Evolutionary conservation across 2,329 filamentous ascomycete species (phyloP).

Genomic region (Fusarium transvaalense): DNA sequence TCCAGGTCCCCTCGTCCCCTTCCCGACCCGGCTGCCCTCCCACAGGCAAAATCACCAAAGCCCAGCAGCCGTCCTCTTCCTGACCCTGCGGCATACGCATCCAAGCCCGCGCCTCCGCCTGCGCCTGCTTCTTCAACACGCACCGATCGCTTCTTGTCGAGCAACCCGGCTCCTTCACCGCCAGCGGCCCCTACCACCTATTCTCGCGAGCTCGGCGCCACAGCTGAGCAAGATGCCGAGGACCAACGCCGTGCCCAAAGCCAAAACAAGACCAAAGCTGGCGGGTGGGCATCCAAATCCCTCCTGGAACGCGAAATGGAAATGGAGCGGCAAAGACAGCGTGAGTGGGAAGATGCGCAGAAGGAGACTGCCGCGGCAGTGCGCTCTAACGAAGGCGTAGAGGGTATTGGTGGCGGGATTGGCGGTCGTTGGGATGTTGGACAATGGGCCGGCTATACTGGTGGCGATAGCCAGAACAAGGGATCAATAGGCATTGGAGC

Average conservation of each 20-base stretch:
- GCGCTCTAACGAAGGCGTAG: constrained; percentile 64
- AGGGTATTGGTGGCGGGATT: constrained; percentile 75
- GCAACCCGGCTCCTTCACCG: constrained; percentile 63
- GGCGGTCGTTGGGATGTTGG: constrained; percentile 80
- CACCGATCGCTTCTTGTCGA: constrained; percentile 69
- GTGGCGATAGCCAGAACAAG: constrained; percentile 80
- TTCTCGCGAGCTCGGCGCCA: constrained; percentile 66
- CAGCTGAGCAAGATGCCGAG: constrained; percentile 72
- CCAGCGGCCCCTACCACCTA: constrained; percentile 62
- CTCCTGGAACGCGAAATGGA: constrained; percentile 86
- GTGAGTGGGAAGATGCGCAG: constrained; percentile 84
- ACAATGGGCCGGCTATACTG: constrained; percentile 80
- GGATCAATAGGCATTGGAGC: constrained; percentile 75
- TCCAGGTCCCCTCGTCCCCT: constrained; percentile 62
- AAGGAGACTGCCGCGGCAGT: constrained; percentile 70
- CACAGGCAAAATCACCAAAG: constrained; percentile 25
- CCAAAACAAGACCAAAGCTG: constrained; percentile 72
- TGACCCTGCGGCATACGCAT: constrained; percentile 35
- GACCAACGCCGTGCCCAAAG: constrained; percentile 70
- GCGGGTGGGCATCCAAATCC: constrained; percentile 74
- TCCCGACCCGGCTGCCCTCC: constrained; percentile 59
- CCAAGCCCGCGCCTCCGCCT: constrained; percentile 32
- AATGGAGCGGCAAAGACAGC: constrained; percentile 79
- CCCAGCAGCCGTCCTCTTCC: constrained; percentile 40
- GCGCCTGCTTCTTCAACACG: constrained; percentile 56